These are phyloP conservation scores for Arxiozyma slooffiae DNA, from an alignment of 1,139 yeast species.

Conservation along the genomic window DNA sequence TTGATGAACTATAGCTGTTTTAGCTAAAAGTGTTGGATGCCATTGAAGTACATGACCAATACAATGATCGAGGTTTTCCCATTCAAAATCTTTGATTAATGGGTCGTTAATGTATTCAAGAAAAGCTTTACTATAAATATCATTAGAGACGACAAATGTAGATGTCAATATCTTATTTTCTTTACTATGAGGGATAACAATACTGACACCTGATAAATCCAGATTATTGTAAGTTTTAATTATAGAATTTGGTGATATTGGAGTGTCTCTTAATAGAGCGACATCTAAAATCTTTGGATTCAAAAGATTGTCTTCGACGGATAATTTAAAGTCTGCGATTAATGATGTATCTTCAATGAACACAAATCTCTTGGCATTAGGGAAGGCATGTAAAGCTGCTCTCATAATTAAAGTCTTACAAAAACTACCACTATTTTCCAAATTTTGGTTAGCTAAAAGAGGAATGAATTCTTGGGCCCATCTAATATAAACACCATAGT, in stretches of 20 bases:
- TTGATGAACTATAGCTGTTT: constrained; percentile 61
- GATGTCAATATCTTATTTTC: constrained; percentile 50
- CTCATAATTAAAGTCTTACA: constrained; percentile 36
- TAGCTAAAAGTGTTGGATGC: constrained; percentile 76
- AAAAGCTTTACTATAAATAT: constrained; percentile 52
- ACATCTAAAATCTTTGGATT: constrained; percentile 47
- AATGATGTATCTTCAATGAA: constrained; percentile 67
- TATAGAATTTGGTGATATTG: constrained; percentile 56
- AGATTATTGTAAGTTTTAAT: constrained; percentile 60
- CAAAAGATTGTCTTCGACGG: constrained; percentile 49
- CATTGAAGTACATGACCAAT: constrained; percentile 83
- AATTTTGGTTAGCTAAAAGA: constrained; percentile 36
- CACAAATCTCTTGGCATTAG: constrained; percentile 77
- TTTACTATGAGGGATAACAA: constrained; percentile 56
- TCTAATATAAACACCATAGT: constrained; percentile 69
- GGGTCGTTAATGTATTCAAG: constrained; percentile 71
- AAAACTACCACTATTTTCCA: constrained; percentile 18
- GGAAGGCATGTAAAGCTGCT: constrained; percentile 83
- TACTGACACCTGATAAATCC: constrained; percentile 43
- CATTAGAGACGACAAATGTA: constrained; percentile 61
- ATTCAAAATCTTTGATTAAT: constrained; percentile 52
- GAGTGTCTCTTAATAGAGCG: constrained; percentile 53
- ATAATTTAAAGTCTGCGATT: constrained; percentile 54
- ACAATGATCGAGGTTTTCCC: constrained; percentile 55
- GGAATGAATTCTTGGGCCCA: constrained; percentile 79